These are phyloP conservation scores for Fonsecaea monophora DNA, from an alignment of 2,329 filamentous ascomycete species.

Conservation along the genomic window DNA sequence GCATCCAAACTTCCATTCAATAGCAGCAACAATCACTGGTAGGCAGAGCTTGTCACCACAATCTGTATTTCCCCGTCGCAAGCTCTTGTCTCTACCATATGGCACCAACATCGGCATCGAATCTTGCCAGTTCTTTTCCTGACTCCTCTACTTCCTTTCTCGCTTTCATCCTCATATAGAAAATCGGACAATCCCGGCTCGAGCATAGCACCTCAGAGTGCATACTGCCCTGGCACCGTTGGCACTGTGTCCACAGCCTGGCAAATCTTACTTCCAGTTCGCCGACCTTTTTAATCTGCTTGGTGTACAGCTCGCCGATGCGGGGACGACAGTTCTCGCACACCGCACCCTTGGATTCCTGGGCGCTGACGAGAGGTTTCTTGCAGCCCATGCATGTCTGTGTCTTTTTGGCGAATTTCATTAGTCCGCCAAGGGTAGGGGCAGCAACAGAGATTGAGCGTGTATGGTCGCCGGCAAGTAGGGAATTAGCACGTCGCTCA, in stretches of 20 bases:
- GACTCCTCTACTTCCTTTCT: slow-evolving; percentile 98
- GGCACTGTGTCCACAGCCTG: slow-evolving; percentile 95
- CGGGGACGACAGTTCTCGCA: slow-evolving; percentile 84
- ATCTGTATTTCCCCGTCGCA: neutral
- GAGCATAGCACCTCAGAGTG: slow-evolving; percentile 98
- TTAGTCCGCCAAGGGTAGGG: slow-evolving; percentile 87
- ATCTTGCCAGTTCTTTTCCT: slow-evolving; percentile 85
- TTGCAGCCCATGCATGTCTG: slow-evolving; percentile 99
- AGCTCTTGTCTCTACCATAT: slow-evolving; percentile 30
- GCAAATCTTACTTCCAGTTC: slow-evolving; percentile 94
- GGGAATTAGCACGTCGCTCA: slow-evolving; percentile 83
- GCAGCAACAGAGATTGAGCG: slow-evolving; percentile 92
- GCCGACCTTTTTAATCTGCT: slow-evolving; percentile 83
- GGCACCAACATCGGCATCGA: slow-evolving; percentile 80
- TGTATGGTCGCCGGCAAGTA: slow-evolving; percentile 92
- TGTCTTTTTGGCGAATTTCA: slow-evolving; percentile 99
- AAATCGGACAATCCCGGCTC: slow-evolving; percentile 95
- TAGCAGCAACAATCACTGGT: neutral
- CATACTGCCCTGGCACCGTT: slow-evolving; percentile 95
- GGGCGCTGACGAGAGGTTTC: slow-evolving; percentile 82
- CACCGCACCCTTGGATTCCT: slow-evolving; percentile 83
- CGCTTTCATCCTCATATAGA: slow-evolving; percentile 99
- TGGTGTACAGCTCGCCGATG: slow-evolving; percentile 91
- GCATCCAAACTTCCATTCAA: neutral
- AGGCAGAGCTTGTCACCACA: neutral